Conservation (phyloP, 1,284 basidiomycete genomes). For the Trametes sp. region DNA sequence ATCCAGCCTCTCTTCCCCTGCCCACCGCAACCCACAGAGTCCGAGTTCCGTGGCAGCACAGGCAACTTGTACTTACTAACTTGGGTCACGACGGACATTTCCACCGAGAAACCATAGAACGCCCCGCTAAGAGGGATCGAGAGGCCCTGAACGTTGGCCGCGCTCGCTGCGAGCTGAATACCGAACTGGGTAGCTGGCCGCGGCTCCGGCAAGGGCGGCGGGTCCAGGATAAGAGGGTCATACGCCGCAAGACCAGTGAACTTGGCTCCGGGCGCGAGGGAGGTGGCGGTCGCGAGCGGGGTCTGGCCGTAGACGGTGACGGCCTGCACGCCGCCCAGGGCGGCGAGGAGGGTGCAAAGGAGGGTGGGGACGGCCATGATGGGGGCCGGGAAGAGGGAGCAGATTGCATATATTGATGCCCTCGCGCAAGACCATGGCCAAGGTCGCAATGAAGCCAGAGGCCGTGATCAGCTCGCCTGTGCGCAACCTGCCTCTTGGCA, state of each 20-base stretch:
- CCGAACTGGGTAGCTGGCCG: conserved; percentile 36
- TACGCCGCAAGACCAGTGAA: conserved; percentile 46
- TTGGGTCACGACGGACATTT: conserved; percentile 74
- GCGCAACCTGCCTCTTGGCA: conserved; percentile 8
- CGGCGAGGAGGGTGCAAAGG: conserved; percentile 32
- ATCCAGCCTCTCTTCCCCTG: no score
- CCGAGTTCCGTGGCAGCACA: not conserved
- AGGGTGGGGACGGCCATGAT: conserved; percentile 35
- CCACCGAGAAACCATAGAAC: conserved; percentile 76
- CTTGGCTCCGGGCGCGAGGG: conserved; percentile 39
- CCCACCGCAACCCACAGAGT: no score
- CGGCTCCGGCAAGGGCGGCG: conserved; percentile 31
- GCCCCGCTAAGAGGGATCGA: conserved; percentile 65
- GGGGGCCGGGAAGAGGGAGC: not conserved
- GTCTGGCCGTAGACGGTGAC: conserved; percentile 39
- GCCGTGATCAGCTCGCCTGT: conserved; percentile 7
- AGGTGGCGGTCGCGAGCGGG: conserved; percentile 24
- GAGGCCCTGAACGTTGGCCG: conserved; percentile 41
- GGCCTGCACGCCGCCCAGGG: conserved; percentile 29
- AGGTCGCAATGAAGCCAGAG: not conserved
- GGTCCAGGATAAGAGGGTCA: conserved; percentile 24
- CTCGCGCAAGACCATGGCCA: not conserved
- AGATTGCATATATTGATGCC: conserved; percentile 4
- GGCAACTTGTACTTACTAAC: conserved; percentile 58
- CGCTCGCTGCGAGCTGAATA: conserved; percentile 41